Base-by-base conservation (phyloP, 2,329 filamentous ascomycete species). In the Alternaria postmessia region DNA sequence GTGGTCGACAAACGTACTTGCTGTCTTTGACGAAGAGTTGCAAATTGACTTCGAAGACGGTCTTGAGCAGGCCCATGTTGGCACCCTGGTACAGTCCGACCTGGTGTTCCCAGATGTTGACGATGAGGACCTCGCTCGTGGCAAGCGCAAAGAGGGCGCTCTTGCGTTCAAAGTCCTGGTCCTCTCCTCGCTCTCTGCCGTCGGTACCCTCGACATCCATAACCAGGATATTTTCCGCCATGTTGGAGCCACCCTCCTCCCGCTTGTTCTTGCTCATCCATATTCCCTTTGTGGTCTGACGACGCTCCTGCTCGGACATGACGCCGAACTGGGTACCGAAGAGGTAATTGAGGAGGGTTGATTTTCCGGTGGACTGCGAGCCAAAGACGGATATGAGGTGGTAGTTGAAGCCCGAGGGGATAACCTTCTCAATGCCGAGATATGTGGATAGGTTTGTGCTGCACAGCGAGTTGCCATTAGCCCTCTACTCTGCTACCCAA, bases 161-260 rank as follows among this genome's bases (percentile, higher is more conserved):
- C 84, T 99, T 99, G 75, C 95, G 88, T 86, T 99, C 95, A 79
- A 99, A 99, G 78, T 99, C 95, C 80, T 99, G 95, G 77, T 99
- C 95, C 80, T 99, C 95, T 66, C 95, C 95, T 68, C 95, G 87
- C 82, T 99, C 95, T 69, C 95, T 89, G 53, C 95, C 95, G 78
- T 99, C 95, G 11, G 95, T 98, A 68, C 95, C 95, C 80, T 99
- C 95, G 43, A 99, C 95, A 76, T 99, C 95, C 95, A 99, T 99
- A 70, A 99, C 95, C 64, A 99, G 84, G 72, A 99, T 97, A 80
- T 99, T 99, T 73, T 97, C 93, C 55, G 94, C 94, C 93, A 98
- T 97, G 66, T 83, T 84, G 66, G 71, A 73, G 58, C 82, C 78
- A 8, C 75, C 77, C 43, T 81, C 78, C 53, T 80, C 78, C 28